Evolutionary conservation across 2,329 filamentous ascomycete genomes (phyloP), one percentile per base, ranked within the genome.

Genomic region (Bipolaris cookei): DNA sequence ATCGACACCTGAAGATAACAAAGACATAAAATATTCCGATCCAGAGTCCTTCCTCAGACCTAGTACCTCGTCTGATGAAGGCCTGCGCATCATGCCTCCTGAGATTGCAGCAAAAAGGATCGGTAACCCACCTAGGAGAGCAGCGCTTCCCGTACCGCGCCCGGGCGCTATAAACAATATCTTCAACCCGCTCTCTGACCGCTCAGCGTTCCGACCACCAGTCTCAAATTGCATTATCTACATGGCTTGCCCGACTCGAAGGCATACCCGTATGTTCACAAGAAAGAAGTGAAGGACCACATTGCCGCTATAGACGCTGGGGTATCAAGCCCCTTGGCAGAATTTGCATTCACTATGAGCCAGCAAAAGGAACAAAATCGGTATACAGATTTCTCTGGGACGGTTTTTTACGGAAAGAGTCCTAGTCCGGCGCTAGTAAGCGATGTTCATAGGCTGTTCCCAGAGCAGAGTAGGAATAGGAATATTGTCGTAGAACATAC

Each of bases 221-320:
- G 54, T 18, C 69, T 67, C 6, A 67, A 61, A 45, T 38, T 73
- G 4, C 67, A 73, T 45, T 56, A 65, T 32, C 28, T 70, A 8
- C 62, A 58, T 47, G 56, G 56, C 28, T 50, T 69, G 30, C 57
- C 65, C 4, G 35, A 53, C 21, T 48, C 65, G 13, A 58, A 65
- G 20, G 48, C 61, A 7, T 56, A 67, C 37, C 69, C 70, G 0
- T 73, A 68, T 32, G 56, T 70, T 1, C 65, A 65, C 16, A 62
- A 56, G 25, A 52, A 48, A 14, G 69, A 72, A 44, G 57, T 68
- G 13, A 37, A 48, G 6, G 34, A 54, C 10, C 66, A 70, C 46
- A n/a, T 66, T 7, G 51, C 57, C 2, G 63, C 62, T 3, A 37
- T 70, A 6, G 54, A 50, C 28, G 59, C 62, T 8, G 58, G 62